These are phyloP conservation scores for Tylopilus sp. DNA, from an alignment of 768 basidiomycete genomes.

Conservation along the genomic window DNA sequence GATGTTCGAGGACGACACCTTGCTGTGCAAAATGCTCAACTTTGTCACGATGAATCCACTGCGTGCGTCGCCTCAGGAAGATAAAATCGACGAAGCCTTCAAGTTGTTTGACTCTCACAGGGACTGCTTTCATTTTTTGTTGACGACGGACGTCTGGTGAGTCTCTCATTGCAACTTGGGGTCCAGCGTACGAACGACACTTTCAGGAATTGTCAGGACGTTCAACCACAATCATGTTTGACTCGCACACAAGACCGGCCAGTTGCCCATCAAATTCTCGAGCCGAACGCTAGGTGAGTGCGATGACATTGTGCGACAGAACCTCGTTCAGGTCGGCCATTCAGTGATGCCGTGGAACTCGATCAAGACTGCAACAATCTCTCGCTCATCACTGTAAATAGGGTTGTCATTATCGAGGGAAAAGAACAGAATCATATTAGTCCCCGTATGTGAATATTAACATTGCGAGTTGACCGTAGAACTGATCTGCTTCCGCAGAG, in stretches of 20 bases:
- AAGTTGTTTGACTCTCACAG: constrained; percentile 3
- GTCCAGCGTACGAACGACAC: neutral
- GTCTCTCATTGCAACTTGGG: neutral
- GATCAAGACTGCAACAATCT: neutral
- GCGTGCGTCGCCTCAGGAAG: neutral
- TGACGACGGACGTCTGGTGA: constrained; percentile 7
- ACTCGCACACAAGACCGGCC: neutral
- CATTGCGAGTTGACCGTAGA: neutral
- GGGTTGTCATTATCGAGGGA: neutral
- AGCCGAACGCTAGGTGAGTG: neutral
- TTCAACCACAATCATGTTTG: neutral
- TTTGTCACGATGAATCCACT: neutral
- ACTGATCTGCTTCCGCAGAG: neutral
- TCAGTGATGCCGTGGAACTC: neutral
- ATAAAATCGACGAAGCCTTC: constrained; percentile 5
- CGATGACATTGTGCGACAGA: too few species aligned
- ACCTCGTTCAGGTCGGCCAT: neutral
- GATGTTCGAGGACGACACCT: constrained; percentile 1
- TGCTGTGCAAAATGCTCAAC: neutral
- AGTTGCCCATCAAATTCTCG: neutral
- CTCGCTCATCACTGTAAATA: neutral
- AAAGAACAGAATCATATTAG: neutral
- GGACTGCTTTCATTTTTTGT: constrained; percentile 4
- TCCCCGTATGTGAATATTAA: neutral
- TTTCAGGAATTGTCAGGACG: constrained; percentile 4